phyloP scores from a whole-genome alignment of 1,139 yeast genomes.

The Suhomyces wounanorum region DNA sequence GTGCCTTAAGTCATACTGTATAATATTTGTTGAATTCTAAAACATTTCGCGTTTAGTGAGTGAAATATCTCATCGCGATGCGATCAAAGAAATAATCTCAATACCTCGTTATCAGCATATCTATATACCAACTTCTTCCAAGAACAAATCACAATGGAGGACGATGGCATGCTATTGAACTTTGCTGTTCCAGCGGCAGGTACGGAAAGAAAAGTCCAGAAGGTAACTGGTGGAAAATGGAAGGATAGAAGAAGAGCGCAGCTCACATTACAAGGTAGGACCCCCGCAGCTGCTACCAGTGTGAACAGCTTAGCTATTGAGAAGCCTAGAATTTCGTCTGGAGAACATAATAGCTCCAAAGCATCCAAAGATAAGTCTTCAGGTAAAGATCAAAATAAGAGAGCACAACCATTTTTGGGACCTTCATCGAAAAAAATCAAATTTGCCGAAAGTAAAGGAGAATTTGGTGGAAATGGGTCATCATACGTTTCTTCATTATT shows the following conservation, averaged over 20 bases:
- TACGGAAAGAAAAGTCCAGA: constrained; percentile 23
- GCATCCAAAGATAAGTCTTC: constrained; percentile 1
- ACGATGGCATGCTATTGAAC: constrained; percentile 69
- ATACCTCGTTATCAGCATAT: not conserved
- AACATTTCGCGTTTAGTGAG: no score
- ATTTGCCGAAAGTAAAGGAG: constrained; percentile 47
- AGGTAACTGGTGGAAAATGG: constrained; percentile 75
- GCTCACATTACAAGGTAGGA: constrained; percentile 49
- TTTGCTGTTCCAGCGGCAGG: constrained; percentile 46
- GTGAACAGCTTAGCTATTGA: constrained; percentile 40
- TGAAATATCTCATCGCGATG: constrained; percentile 6
- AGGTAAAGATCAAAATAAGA: not conserved
- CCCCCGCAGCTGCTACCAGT: constrained; percentile 37
- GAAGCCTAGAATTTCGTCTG: constrained; percentile 19
- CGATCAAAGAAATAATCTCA: constrained; percentile 1
- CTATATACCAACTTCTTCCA: not conserved
- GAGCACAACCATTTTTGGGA: constrained; percentile 14
- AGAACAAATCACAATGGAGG: constrained; percentile 33
- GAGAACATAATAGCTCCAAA: not conserved
- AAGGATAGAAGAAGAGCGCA: constrained; percentile 69
- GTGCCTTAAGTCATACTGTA: no score
- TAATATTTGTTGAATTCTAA: no score
- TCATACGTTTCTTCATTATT: constrained; percentile 84
- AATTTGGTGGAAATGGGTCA: constrained; percentile 51
- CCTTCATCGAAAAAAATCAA: constrained; percentile 30